Evolutionary conservation across 768 basidiomycete species (phyloP), one percentile per base, ranked within the genome.

Genomic region (Polyporus arcularius): DNA sequence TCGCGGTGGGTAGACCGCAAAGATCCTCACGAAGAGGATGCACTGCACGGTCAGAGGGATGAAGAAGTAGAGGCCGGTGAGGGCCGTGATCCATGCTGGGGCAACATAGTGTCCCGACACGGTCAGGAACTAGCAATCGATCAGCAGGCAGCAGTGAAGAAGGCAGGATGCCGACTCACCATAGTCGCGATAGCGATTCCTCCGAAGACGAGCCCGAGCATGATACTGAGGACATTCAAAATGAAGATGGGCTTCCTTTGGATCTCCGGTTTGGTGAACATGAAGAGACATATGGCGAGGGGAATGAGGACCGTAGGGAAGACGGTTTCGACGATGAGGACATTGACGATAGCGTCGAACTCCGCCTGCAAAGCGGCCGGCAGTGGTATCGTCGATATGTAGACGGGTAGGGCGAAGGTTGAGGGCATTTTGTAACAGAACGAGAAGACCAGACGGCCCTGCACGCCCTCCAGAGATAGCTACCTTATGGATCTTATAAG

Each of bases 1-100:
- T 2, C 53, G 54, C 2, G 67, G 61, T 0, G 77, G 76, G 58
- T 72, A 78, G 10, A 78, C 72, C 4, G 73, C 73, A 35, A 71
- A 56, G 8, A 79, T 66, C 1, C 77, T 71, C 51, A 76, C 63
- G 21, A 76, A 42, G 16, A 79, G 72, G 48, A 78, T 74, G 7
- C 69, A 72, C 55, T 79, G 76, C 35, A 76, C 70, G 48, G 76
- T 65, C 1, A 77, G 43, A 8, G 76, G 76, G 1, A 73, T 68
- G 47, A 71, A 60, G 12, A 69, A 58, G 12, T 67, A 60, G 46
- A 78, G 51, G 0, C 60, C 43, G 14, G 70, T 66, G 57, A 67
- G 69, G 1, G 67, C 65, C 4, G 70, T 67, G 31, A 66, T 65
- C 10, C 70, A 39, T 5, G 60, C 4, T 58, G 55, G 3, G 70